phyloP scores from a whole-genome alignment of 495 filamentous ascomycete species.

The Pyrenula aspistea region DNA sequence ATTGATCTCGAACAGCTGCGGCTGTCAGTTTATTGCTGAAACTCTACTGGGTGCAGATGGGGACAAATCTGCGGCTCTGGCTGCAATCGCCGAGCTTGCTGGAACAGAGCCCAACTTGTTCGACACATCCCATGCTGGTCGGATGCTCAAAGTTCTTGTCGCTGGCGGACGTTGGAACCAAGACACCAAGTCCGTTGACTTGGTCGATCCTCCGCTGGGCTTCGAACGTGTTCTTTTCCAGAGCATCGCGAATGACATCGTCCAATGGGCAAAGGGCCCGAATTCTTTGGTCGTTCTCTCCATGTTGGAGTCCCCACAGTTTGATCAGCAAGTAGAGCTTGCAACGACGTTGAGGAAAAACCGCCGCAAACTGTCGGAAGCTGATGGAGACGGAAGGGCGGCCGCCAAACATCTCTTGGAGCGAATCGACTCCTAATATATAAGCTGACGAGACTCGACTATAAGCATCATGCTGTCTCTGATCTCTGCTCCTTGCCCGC shows the following conservation, averaged over 20 bases:
- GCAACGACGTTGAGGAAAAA: neutral
- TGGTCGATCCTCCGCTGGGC: constrained; percentile 60
- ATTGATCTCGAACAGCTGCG: constrained; percentile 63
- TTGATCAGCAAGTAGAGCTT: neutral
- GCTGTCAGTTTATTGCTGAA: constrained; percentile 76
- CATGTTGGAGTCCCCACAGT: constrained; percentile 49
- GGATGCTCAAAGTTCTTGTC: constrained; percentile 81
- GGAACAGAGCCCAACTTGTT: constrained; percentile 45
- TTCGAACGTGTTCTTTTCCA: constrained; percentile 73
- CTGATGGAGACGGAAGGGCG: neutral
- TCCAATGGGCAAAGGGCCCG: constrained; percentile 77
- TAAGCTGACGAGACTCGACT: neutral
- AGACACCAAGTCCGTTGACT: constrained; percentile 51
- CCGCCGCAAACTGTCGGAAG: neutral
- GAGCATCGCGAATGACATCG: constrained; percentile 56
- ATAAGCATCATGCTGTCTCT: neutral
- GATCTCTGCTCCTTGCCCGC: neutral
- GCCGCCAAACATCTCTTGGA: neutral
- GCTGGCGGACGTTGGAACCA: constrained; percentile 75
- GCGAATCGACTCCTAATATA: neutral
- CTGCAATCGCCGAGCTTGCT: constrained; percentile 59
- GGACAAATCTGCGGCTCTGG: constrained; percentile 56
- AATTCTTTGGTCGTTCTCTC: constrained; percentile 74
- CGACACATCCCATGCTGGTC: constrained; percentile 54
- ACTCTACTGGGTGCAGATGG: constrained; percentile 65